Conservation (phyloP, 2,329 filamentous ascomycete genomes). For the Monosporascus cannonballus region DNA sequence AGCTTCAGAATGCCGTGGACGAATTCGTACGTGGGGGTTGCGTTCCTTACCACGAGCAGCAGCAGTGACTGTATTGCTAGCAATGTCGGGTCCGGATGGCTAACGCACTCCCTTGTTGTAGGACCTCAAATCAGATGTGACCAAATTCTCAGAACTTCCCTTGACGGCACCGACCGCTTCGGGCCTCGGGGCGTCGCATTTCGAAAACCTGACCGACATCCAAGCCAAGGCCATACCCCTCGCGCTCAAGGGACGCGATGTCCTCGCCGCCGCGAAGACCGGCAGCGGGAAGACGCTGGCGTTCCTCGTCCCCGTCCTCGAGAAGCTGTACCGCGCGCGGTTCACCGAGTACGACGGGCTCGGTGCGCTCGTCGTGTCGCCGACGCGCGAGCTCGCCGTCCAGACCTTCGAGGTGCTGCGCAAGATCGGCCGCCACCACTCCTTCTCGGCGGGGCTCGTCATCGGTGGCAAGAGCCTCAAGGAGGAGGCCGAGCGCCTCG, state of each 20-base stretch:
- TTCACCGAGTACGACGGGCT: conserved; percentile 90
- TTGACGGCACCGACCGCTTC: conserved; percentile 73
- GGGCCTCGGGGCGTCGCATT: conserved; percentile 82
- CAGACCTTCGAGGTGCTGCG: conserved; percentile 94
- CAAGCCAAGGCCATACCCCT: conserved; percentile 84
- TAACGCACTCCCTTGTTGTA: conserved; percentile 21
- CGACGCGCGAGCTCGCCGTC: conserved; percentile 89
- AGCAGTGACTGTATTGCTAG: background rate
- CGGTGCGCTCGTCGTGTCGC: conserved; percentile 86
- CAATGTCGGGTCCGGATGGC: background rate
- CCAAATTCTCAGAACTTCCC: conserved; percentile 76
- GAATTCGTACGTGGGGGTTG: conserved; percentile 31
- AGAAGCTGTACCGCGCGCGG: conserved; percentile 82
- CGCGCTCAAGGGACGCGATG: conserved; percentile 78
- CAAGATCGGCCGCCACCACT: conserved; percentile 82
- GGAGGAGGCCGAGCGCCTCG: conserved; percentile 78
- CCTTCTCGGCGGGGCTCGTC: conserved; percentile 85
- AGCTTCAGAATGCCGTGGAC: conserved; percentile 32
- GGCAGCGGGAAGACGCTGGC: conserved; percentile 93
- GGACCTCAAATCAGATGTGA: conserved; percentile 55
- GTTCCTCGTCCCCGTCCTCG: conserved; percentile 85
- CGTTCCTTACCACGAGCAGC: background rate
- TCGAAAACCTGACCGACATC: conserved; percentile 84
- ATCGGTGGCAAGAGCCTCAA: conserved; percentile 89
- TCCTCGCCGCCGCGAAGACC: conserved; percentile 91